Evolutionary conservation across 208 protist species (phyloP).

Genomic region (Vickermania ingenoplastis): DNA sequence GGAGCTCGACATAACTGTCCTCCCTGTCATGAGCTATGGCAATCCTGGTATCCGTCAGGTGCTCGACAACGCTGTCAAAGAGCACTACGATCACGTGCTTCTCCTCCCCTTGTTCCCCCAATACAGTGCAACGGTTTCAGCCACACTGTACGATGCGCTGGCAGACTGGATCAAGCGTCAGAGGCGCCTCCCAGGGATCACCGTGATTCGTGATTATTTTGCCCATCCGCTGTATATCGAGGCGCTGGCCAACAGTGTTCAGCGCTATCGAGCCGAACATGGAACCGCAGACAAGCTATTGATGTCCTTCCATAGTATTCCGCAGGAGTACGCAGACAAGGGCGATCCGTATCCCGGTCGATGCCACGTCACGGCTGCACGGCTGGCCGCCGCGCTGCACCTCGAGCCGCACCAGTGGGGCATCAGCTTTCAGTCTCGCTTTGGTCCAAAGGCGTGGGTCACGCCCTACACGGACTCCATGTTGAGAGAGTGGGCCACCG

Average conservation of each 20-base stretch:
- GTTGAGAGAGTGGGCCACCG: constrained; percentile 3
- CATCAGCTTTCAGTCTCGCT: constrained; percentile 23
- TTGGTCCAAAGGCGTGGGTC: constrained; percentile 37
- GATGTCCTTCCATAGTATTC: constrained; percentile 40
- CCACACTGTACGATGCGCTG: constrained; percentile 4
- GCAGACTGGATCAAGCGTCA: neutral
- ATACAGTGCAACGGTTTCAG: constrained; percentile 4
- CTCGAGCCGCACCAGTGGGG: neutral
- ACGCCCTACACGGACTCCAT: constrained; percentile 20
- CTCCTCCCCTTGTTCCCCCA: constrained; percentile 10
- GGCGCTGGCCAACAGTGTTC: neutral
- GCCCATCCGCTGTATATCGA: constrained; percentile 7
- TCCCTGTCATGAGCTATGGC: constrained; percentile 23
- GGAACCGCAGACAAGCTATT: constrained; percentile 11
- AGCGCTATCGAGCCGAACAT: neutral
- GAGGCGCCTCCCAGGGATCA: constrained; percentile 1
- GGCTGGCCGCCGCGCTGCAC: constrained; percentile 2
- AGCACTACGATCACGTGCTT: constrained; percentile 3
- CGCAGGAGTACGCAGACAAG: constrained; percentile 13
- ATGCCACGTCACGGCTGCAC: constrained; percentile 15
- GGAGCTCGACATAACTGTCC: constrained; percentile 6
- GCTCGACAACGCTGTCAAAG: constrained; percentile 8
- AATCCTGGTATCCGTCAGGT: constrained; percentile 11
- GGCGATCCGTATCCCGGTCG: constrained; percentile 26
- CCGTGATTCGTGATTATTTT: constrained; percentile 6